A percentile compares a stretch with the other conserved stretches of the same genome.
Evolutionary conservation across 345 rosid genomes (phyloP).

Genomic region (Jatropha curcas): DNA sequence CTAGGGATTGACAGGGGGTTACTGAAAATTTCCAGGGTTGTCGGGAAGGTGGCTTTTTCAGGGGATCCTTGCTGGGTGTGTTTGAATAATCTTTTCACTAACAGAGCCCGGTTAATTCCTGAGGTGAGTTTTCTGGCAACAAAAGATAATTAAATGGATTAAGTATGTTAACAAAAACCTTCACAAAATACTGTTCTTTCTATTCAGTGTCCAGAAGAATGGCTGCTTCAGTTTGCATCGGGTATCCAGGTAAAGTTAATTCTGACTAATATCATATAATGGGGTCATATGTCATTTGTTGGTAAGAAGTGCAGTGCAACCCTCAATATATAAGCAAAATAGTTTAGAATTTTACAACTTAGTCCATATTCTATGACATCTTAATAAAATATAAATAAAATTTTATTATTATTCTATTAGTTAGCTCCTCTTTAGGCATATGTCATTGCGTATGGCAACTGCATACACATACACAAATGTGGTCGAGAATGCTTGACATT

Average conservation of each 20-base stretch:
- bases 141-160: not conserved
- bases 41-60: slow-evolving; percentile 50
- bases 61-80: slow-evolving; percentile 52
- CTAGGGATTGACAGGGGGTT: not conserved
- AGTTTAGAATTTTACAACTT: no score
- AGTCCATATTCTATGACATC: no score
- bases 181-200: slow-evolving; percentile 16
- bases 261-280: not conserved
- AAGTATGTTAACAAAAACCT: not conserved
- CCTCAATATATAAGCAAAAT: no score
- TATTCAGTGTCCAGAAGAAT: slow-evolving; percentile 59
- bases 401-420: no score
- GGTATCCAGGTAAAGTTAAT: slow-evolving; percentile 57
- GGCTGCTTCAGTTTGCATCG: slow-evolving; percentile 58
- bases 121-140: slow-evolving; percentile 33
- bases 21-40: slow-evolving; percentile 36
- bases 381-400: no score
- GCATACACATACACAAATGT: not conserved
- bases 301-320: not conserved
- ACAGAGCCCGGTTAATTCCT: slow-evolving; percentile 24
- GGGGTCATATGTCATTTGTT: not conserved
- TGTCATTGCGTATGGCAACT: not conserved
- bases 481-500: not conserved
- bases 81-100: slow-evolving; percentile 31
- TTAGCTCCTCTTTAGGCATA: not conserved